A percentile compares a stretch with the other conserved stretches of the same genome.
phyloP scores from a whole-genome alignment of 768 basidiomycete species.

The Fomitopsis pulvina region DNA sequence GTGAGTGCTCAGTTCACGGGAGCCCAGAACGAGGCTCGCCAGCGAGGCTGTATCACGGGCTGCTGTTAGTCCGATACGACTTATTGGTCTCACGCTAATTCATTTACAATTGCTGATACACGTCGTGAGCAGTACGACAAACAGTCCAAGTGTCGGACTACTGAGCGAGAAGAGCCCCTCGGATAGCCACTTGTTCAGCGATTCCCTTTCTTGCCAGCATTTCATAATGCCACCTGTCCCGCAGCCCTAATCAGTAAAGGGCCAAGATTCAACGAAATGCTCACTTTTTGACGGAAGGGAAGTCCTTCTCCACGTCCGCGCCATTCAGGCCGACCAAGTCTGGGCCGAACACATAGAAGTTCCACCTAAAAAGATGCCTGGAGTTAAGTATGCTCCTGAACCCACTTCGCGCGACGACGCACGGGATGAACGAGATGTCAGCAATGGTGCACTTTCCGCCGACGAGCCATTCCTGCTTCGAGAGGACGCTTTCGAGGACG shows the following conservation, averaged over 20 bases:
- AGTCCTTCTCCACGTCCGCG: background rate
- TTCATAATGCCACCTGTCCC: background rate
- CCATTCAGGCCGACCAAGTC: background rate
- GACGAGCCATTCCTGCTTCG: conserved; percentile 22
- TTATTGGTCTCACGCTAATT: too few relatives aligned
- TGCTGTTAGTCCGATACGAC: too few relatives aligned
- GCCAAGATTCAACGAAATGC: background rate
- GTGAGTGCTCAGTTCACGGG: too few relatives aligned
- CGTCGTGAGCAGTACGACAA: too few relatives aligned
- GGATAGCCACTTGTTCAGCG: too few relatives aligned
- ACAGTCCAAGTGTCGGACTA: too few relatives aligned
- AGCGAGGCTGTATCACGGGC: too few relatives aligned
- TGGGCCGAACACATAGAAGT: background rate
- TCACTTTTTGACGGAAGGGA: background rate
- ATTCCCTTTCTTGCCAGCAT: background rate
- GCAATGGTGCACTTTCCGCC: conserved; percentile 22
- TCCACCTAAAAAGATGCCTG: background rate
- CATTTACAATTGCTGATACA: too few relatives aligned
- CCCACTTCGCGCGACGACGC: background rate
- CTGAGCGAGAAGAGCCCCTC: too few relatives aligned
- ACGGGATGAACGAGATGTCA: conserved; percentile 19
- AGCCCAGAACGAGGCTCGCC: too few relatives aligned
- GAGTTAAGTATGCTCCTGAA: background rate
- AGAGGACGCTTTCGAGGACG: conserved; percentile 23
- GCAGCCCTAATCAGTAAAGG: background rate